Evolutionary conservation across 805 yeast species (phyloP).

Genomic region (Candida qinlingensis): DNA sequence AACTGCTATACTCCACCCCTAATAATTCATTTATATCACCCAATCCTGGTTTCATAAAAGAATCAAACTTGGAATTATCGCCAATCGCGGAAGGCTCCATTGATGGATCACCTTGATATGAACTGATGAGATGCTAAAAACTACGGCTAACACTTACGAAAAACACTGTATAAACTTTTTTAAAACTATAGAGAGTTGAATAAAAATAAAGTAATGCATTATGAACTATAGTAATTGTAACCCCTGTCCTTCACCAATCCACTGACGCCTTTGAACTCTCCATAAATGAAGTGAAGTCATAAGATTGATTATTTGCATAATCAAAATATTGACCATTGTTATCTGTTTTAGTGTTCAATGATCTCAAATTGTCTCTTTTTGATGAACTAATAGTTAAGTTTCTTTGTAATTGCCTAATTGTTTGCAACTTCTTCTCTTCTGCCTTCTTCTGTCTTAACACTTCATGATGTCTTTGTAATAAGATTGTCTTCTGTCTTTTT

Average conservation of each 20-base stretch:
- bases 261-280: background rate
- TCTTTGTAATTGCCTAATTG: constrained; percentile 12
- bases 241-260: too few species aligned
- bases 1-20: constrained; percentile 17
- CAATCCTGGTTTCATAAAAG: constrained; percentile 16
- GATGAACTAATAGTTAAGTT: constrained; percentile 1
- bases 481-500: constrained; percentile 21
- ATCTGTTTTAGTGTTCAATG: background rate
- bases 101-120: constrained; percentile 16
- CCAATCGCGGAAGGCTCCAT: constrained; percentile 25
- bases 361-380: background rate
- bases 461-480: constrained; percentile 11
- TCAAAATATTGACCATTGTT: constrained; percentile 16
- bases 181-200: too few species aligned
- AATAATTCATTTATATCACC: constrained; percentile 21
- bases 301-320: constrained; percentile 14
- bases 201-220: too few species aligned
- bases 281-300: constrained; percentile 18
- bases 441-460: constrained; percentile 12
- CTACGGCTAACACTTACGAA: background rate
- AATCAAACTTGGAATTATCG: constrained; percentile 19
- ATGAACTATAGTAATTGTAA: too few species aligned
- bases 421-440: constrained; percentile 9
- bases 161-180: too few species aligned
- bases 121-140: background rate